Conservation (phyloP, 78 protist genomes). For the Dictyostelium discoideum region DNA sequence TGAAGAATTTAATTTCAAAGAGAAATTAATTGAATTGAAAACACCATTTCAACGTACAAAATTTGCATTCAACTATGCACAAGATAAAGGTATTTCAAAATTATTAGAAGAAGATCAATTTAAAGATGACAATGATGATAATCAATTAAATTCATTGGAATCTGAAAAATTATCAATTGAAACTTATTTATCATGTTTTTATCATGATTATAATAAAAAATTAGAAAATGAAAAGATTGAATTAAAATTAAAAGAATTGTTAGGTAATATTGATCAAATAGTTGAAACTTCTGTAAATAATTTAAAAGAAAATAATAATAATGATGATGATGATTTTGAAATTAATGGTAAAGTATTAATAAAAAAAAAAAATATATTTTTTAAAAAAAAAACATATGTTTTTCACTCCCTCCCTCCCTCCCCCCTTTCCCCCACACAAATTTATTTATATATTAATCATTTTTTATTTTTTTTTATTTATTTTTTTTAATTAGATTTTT, state of each 20-base stretch:
- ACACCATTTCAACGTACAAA: background rate
- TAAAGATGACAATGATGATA: background rate
- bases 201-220: conserved; percentile 42
- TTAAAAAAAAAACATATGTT: too few species aligned
- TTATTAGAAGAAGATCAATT: conserved; percentile 19
- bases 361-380: too few species aligned
- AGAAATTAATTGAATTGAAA: background rate
- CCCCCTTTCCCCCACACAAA: too few species aligned
- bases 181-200: conserved; percentile 65
- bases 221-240: conserved; percentile 42
- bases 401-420: too few species aligned
- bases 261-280: conserved; percentile 52
- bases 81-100: conserved; percentile 59
- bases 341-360: background rate
- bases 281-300: background rate
- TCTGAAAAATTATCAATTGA: conserved; percentile 52
- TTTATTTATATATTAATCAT: background rate
- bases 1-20: conserved; percentile 9
- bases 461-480: background rate
- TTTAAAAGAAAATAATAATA: background rate
- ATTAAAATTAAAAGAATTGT: conserved; percentile 29
- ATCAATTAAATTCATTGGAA: background rate
- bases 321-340: background rate
- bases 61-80: conserved; percentile 21
- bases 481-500: background rate